Evolutionary conservation across 495 filamentous ascomycete species (phyloP).

Genomic region (Aspergillus conjunctus): DNA sequence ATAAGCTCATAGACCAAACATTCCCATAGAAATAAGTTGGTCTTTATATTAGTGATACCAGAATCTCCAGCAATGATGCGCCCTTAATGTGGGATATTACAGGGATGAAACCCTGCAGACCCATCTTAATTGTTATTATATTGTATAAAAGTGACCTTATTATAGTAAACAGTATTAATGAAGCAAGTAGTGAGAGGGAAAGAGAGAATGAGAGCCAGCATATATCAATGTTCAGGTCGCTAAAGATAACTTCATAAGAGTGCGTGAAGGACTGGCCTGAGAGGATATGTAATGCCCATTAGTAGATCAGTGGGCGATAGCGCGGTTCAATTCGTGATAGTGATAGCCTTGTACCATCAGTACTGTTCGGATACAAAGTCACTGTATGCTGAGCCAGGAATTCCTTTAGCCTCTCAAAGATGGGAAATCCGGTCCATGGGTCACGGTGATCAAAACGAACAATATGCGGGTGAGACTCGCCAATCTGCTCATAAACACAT

Average conservation of each 20-base stretch:
- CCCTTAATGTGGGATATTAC: not conserved
- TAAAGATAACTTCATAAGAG: not conserved
- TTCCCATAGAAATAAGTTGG: not conserved
- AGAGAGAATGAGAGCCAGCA: slow-evolving; percentile 4
- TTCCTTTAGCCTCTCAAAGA: not conserved
- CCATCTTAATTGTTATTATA: not conserved
- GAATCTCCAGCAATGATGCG: too few species aligned
- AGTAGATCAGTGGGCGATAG: slow-evolving; percentile 3
- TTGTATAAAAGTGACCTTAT: slow-evolving; percentile 1
- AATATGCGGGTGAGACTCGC: not conserved
- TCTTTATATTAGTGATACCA: not conserved
- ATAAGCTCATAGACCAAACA: slow-evolving; percentile 3
- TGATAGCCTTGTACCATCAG: slow-evolving; percentile 2
- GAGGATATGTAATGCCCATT: slow-evolving; percentile 1
- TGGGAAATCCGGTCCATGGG: slow-evolving; percentile 1
- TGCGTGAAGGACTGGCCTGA: slow-evolving; percentile 2
- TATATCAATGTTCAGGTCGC: not conserved
- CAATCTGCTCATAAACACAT: slow-evolving; percentile 5
- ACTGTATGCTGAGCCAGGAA: not conserved
- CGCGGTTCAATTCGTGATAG: not conserved
- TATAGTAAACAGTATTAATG: slow-evolving; percentile 4
- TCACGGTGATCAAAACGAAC: not conserved
- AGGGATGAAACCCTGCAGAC: not conserved
- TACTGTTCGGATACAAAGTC: slow-evolving; percentile 3
- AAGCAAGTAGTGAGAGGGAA: not conserved